Percentiles rank a stretch among this genome's conserved stretches.
phyloP scores from a whole-genome alignment of 164 flowering plant species.

The Aristolochia fimbriata region DNA sequence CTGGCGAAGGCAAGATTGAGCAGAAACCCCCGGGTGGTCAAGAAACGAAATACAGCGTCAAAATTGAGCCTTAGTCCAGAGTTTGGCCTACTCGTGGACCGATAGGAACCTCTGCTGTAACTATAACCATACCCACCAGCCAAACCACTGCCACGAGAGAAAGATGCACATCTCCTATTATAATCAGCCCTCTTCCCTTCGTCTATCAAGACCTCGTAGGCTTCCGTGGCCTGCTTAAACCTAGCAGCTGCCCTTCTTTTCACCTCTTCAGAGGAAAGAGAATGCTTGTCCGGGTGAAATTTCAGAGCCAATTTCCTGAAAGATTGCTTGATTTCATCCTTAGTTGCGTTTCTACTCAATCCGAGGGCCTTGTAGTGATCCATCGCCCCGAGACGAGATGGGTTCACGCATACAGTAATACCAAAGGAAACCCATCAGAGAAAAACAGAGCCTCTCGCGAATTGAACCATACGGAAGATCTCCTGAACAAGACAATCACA shows the following conservation, averaged over 20 bases:
- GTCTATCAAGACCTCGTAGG: slow-evolving; percentile 66
- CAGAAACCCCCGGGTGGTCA: slow-evolving; percentile 45
- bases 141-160: slow-evolving; percentile 1
- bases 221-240: slow-evolving; percentile 78
- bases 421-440: not conserved
- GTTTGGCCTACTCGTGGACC: slow-evolving; percentile 6
- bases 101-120: slow-evolving; percentile 5
- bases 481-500: too few relatives aligned
- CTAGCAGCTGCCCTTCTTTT: slow-evolving; percentile 34
- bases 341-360: slow-evolving; percentile 40
- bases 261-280: slow-evolving; percentile 38
- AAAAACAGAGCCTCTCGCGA: not conserved
- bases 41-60: slow-evolving; percentile 24
- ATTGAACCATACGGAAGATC: not conserved
- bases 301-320: slow-evolving; percentile 60
- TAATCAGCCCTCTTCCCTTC: slow-evolving; percentile 65
- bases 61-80: slow-evolving; percentile 13
- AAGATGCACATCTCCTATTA: slow-evolving; percentile 13
- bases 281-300: slow-evolving; percentile 84
- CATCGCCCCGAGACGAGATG: slow-evolving; percentile 13
- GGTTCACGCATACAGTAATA: not conserved
- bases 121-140: slow-evolving; percentile 8
- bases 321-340: slow-evolving; percentile 66
- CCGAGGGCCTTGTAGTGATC: slow-evolving; percentile 75
- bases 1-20: slow-evolving; percentile 56